Percentiles rank a stretch among this genome's conserved stretches.
These are phyloP conservation scores for Myrmaecium sp. DNA, from an alignment of 2,329 filamentous ascomycete species.

Conservation along the genomic window DNA sequence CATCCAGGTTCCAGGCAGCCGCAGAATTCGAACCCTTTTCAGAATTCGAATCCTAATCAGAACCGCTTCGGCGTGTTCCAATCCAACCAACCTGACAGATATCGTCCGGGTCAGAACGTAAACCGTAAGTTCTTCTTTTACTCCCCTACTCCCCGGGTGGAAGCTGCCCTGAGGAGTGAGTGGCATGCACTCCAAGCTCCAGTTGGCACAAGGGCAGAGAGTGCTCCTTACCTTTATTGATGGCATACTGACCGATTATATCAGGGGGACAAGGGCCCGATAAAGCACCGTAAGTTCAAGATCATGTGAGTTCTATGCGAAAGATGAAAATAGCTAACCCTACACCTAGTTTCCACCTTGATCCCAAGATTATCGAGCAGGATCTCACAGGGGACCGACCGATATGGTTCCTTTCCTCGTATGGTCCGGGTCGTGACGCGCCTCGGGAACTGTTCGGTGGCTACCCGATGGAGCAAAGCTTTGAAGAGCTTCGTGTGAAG, in stretches of 20 bases:
- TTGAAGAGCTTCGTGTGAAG: slow-evolving; percentile 64
- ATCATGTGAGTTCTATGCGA: background rate
- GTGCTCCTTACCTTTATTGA: too few relatives aligned
- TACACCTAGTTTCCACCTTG: slow-evolving; percentile 13
- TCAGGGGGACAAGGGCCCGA: slow-evolving; percentile 10
- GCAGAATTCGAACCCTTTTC: slow-evolving; percentile 9
- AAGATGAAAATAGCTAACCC: too few relatives aligned
- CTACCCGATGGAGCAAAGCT: slow-evolving; percentile 61
- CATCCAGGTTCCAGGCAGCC: slow-evolving; percentile 35
- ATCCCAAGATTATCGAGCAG: slow-evolving; percentile 14
- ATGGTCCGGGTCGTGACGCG: slow-evolving; percentile 59
- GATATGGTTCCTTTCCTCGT: slow-evolving; percentile 73
- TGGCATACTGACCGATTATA: background rate
- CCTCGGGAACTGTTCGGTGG: slow-evolving; percentile 77
- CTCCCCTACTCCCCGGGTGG: too few relatives aligned
- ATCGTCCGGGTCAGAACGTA: too few relatives aligned
- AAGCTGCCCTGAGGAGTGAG: too few relatives aligned
- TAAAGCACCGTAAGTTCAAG: slow-evolving; percentile 4
- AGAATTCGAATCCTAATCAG: slow-evolving; percentile 10
- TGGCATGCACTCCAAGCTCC: too few relatives aligned
- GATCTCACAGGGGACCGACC: slow-evolving; percentile 60
- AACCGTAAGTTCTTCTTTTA: too few relatives aligned
- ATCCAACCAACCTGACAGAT: too few relatives aligned
- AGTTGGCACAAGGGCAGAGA: too few relatives aligned
- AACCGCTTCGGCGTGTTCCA: slow-evolving; percentile 46